phyloP scores from a whole-genome alignment of 176 grass and related monocot genomes.

The Avena atlantica region DNA sequence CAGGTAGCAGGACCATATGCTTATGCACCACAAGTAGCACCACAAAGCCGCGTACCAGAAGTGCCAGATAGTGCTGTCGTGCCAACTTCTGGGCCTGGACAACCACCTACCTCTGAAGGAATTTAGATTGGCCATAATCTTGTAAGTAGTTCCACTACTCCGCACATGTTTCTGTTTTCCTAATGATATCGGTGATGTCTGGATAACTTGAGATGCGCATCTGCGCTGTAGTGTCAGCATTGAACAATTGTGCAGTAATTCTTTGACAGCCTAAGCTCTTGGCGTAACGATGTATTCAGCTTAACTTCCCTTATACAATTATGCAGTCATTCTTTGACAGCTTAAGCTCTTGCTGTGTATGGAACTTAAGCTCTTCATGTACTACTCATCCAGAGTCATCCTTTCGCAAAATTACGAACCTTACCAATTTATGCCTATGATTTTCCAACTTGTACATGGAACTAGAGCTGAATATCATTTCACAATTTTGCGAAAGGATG shows the following conservation, averaged over 20 bases:
- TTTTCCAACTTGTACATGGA: slow-evolving; percentile 19
- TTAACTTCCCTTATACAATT: too few relatives aligned
- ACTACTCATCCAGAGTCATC: slow-evolving; percentile 8
- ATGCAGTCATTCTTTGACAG: too few relatives aligned
- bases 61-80: slow-evolving; percentile 45
- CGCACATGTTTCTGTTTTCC: slow-evolving; percentile 19
- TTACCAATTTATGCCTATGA: neutral
- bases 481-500: neutral
- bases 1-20: slow-evolving; percentile 60
- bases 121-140: slow-evolving; percentile 44
- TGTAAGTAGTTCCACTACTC: slow-evolving; percentile 32
- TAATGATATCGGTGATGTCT: slow-evolving; percentile 10
- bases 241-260: neutral
- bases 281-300: too few relatives aligned
- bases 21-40: slow-evolving; percentile 55
- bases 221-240: neutral
- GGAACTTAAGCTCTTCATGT: neutral
- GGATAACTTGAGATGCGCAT: slow-evolving; percentile 19
- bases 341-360: too few relatives aligned
- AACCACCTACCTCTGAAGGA: slow-evolving; percentile 38
- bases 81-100: slow-evolving; percentile 44
- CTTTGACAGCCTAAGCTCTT: slow-evolving; percentile 37
- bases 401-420: neutral
- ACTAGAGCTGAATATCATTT: neutral
- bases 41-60: slow-evolving; percentile 33